Percentiles rank a stretch among this genome's conserved stretches.
phyloP scores from a whole-genome alignment of 805 yeast genomes.

The Myxozyma sirexii region DNA sequence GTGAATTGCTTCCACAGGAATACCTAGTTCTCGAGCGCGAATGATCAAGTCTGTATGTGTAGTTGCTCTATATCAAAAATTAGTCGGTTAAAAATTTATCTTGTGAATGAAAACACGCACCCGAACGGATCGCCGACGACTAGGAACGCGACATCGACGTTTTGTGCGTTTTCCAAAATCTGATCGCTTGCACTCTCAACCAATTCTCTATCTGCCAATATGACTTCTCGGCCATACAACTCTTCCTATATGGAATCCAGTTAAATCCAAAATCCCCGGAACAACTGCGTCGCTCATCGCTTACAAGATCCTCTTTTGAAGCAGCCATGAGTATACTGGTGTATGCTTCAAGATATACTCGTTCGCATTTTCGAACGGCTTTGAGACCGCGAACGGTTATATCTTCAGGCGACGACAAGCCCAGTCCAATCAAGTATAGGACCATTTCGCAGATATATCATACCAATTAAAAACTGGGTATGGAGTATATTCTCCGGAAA shows the following conservation, averaged over 20 bases:
- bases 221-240: conserved; percentile 82
- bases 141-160: conserved; percentile 85
- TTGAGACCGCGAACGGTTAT: conserved; percentile 94
- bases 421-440: conserved; percentile 90
- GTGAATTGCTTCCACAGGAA: conserved; percentile 80
- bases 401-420: conserved; percentile 84
- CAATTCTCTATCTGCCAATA: conserved; percentile 90
- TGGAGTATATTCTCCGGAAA: too few species aligned
- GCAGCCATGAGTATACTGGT: conserved; percentile 96
- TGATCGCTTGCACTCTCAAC: conserved; percentile 88
- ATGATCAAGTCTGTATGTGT: conserved; percentile 94
- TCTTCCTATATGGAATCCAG: conserved; percentile 49
- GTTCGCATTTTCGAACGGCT: conserved; percentile 74
- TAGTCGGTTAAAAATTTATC: background rate
- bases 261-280: too few species aligned
- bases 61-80: conserved; percentile 58
- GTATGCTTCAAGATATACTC: conserved; percentile 95
- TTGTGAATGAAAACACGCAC: conserved; percentile 11
- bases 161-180: conserved; percentile 74
- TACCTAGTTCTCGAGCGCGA: conserved; percentile 83
- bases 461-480: background rate
- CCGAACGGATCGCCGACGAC: conserved; percentile 99
- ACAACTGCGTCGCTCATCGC: too few species aligned
- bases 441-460: conserved; percentile 45
- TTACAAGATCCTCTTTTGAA: conserved; percentile 57